These are phyloP conservation scores for Cladophialophora exuberans DNA, from an alignment of 2,329 filamentous ascomycete species.

Conservation along the genomic window DNA sequence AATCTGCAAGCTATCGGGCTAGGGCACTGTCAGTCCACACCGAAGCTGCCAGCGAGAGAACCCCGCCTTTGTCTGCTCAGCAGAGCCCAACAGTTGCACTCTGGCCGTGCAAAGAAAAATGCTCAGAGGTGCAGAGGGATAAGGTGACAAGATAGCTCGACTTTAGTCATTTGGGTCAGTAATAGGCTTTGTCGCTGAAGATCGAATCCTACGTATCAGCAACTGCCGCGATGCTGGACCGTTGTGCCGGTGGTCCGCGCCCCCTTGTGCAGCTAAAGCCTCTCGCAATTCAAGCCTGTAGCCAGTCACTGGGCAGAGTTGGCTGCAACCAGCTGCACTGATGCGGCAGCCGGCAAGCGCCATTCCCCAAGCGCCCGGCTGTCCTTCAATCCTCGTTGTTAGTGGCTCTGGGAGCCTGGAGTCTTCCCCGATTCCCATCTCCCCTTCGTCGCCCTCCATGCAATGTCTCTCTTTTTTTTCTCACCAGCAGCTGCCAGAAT, in stretches of 20 bases:
- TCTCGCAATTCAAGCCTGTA: conserved; percentile 3
- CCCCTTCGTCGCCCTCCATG: neutral
- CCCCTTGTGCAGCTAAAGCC: conserved; percentile 11
- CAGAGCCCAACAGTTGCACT: no score
- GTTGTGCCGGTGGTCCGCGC: conserved; percentile 10
- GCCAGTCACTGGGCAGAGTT: conserved; percentile 12
- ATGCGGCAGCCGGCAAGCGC: conserved; percentile 21
- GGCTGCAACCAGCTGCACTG: neutral
- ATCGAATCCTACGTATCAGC: neutral
- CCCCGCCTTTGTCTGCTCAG: neutral
- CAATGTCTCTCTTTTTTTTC: neutral
- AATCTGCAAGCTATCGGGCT: conserved; percentile 2
- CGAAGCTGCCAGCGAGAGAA: neutral
- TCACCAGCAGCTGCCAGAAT: conserved; percentile 7
- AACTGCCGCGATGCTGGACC: conserved; percentile 14
- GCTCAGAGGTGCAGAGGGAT: no score
- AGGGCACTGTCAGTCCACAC: conserved; percentile 12
- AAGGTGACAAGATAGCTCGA: no score
- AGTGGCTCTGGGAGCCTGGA: conserved; percentile 8
- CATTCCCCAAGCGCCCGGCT: conserved; percentile 18
- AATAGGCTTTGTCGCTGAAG: neutral
- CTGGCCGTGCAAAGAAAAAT: neutral
- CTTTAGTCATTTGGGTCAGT: no score
- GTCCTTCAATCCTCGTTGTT: neutral
- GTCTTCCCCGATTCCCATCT: conserved; percentile 2